Conservation (phyloP, 164 flowering plant genomes). For the Cinnamomum chago region DNA sequence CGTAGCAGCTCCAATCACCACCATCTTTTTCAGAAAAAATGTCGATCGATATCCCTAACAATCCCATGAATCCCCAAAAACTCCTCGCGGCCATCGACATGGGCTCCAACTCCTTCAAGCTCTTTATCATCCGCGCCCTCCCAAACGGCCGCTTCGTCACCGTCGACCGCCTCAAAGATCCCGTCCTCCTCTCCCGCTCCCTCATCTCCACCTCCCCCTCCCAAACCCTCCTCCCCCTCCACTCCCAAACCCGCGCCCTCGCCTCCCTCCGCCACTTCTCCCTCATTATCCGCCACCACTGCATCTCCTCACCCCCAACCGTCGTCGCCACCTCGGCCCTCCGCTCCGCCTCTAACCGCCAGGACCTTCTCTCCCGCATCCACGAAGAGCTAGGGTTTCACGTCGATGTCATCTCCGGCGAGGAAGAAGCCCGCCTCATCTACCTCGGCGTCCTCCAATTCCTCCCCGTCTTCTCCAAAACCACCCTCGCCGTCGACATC, state of each 20-base stretch:
- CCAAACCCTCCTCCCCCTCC: not conserved
- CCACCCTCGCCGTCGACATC: constrained; percentile 46
- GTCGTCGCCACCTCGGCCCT: constrained; percentile 66
- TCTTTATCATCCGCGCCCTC: constrained; percentile 41
- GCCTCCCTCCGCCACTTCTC: constrained; percentile 39
- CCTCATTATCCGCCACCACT: constrained; percentile 20
- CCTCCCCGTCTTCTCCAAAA: constrained; percentile 33
- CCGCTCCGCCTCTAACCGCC: constrained; percentile 42
- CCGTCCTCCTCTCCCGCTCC: constrained; percentile 49
- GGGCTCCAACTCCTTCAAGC: constrained; percentile 83
- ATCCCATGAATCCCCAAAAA: constrained; percentile 16
- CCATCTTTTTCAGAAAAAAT: not conserved
- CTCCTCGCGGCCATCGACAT: constrained; percentile 66
- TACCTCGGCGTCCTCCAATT: constrained; percentile 60
- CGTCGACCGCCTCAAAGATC: constrained; percentile 40
- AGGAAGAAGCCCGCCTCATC: constrained; percentile 52
- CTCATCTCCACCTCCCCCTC: constrained; percentile 9
- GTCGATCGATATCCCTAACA: constrained; percentile 10
- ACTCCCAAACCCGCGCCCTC: constrained; percentile 37
- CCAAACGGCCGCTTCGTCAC: constrained; percentile 51
- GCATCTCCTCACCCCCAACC: constrained; percentile 19
- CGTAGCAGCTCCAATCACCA: not conserved
- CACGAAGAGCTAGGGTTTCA: constrained; percentile 28
- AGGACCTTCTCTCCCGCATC: constrained; percentile 27
- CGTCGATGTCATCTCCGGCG: constrained; percentile 48